A percentile compares a stretch with the other conserved stretches of the same genome.
phyloP scores from a whole-genome alignment of 1,284 basidiomycete genomes.

The Mycena sp. region DNA sequence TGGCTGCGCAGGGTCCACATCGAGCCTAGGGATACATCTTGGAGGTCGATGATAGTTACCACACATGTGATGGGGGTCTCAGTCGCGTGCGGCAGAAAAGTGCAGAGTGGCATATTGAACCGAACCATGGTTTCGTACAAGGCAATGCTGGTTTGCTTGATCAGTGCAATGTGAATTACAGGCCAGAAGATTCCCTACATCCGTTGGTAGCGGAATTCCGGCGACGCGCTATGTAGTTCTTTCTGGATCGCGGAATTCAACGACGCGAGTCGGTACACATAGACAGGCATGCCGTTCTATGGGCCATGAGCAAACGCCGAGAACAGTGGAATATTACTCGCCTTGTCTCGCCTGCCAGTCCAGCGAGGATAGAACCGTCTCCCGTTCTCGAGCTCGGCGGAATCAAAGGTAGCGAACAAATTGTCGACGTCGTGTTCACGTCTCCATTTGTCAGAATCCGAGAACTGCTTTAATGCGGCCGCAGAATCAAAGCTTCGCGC shows the following conservation, averaged over 20 bases:
- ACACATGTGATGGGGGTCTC: constrained; percentile 71
- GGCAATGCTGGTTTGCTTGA: constrained; percentile 46
- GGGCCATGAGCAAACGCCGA: constrained; percentile 7
- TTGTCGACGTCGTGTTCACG: constrained; percentile 66
- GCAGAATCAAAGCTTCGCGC: constrained; percentile 72
- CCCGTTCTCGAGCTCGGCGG: constrained; percentile 67
- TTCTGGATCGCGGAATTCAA: constrained; percentile 61
- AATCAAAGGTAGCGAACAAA: constrained; percentile 69
- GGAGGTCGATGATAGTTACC: constrained; percentile 81
- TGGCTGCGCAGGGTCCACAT: constrained; percentile 79
- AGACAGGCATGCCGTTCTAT: constrained; percentile 77
- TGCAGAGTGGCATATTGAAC: constrained; percentile 74
- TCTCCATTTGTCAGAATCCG: constrained; percentile 73
- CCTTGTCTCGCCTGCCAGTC: constrained; percentile 83
- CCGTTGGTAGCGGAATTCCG: constrained; percentile 70
- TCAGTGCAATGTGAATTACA: constrained; percentile 3
- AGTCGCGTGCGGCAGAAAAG: constrained; percentile 67
- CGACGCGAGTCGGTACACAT: constrained; percentile 76
- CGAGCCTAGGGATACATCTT: constrained; percentile 64
- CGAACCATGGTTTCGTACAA: constrained; percentile 76
- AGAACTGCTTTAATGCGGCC: constrained; percentile 79
- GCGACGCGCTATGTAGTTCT: constrained; percentile 65
- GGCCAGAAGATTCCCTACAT: constrained; percentile 57
- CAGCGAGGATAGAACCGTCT: constrained; percentile 80
- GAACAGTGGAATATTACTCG: constrained; percentile 41